Evolutionary conservation across 441 rosid species (phyloP), one percentile per base, ranked within the genome.

Genomic region (Sinapis alba): DNA sequence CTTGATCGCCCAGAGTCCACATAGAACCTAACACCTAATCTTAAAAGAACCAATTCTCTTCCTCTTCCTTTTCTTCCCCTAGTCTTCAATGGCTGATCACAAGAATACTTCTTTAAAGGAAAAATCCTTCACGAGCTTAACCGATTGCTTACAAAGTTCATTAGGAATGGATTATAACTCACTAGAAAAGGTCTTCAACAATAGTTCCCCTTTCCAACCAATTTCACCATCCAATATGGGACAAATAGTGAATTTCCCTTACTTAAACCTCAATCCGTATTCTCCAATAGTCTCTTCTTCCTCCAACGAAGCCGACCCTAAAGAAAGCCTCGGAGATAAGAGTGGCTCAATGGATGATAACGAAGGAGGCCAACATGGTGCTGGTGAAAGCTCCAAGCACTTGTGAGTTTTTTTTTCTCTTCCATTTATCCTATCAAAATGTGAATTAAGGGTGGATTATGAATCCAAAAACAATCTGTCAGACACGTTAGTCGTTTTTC

Each of bases 201-300:
- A 59, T 59, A 24, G 11, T 51, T 58, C 77, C 23, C 7, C 68
- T 59, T 83, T 7, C 75, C 85, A 0, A 82, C 89, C 12, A 78
- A 83, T 82, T 59, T 74, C 84, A 47, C 79, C 87, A n/a, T 78
- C 89, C 11, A 57, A 32, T 56, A 60, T 70, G 43, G 65, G 60
- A 0, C 88, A 85, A 75, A 83, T 63, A 11, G 54, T 23, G 56
- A 70, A 43, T 23, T 43, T 60, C 61, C 82, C 72, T 28, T 82
- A 78, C 80, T 41, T 75, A 47, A 50, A 71, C 15, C 78, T 63
- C 3, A 82, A 74, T 10, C 83, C 87, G 6, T 88, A 83, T 80
- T 89, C 97, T 74, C 85, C 97, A 0, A 1, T 65, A 1, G 77
- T 83, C 78, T 91, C 98, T 54, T 93, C 91, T 43, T 88, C 92